A percentile compares a stretch with the other conserved stretches of the same genome.
Evolutionary conservation across 345 rosid genomes (phyloP).

Genomic region (Populus nigra): DNA sequence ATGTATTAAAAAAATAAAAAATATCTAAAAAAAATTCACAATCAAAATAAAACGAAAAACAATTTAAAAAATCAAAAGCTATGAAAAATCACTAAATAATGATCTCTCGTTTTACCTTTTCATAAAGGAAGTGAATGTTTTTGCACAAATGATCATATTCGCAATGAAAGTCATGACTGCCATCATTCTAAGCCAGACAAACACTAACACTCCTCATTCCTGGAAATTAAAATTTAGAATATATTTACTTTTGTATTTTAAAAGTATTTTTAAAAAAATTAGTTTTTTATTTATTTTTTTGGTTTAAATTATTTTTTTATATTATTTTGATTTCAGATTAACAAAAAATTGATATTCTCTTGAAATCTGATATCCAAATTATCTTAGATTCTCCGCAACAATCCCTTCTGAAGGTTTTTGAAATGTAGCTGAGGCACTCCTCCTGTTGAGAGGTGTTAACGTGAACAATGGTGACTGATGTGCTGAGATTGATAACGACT

Average conservation of each 20-base stretch:
- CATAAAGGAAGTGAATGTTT: background rate
- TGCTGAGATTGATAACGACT: background rate
- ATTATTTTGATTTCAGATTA: no score
- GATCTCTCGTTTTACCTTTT: background rate
- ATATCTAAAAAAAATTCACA: no score
- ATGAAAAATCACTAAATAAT: background rate
- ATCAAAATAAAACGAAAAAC: no score
- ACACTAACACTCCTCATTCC: no score
- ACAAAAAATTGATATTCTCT: no score
- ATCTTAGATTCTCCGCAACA: background rate
- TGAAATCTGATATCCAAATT: background rate
- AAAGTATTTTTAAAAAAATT: background rate
- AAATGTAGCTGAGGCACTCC: background rate
- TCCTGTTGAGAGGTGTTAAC: background rate
- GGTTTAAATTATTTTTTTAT: no score
- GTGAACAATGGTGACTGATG: background rate
- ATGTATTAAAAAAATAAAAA: no score
- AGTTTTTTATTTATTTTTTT: no score
- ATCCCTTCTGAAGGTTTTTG: background rate
- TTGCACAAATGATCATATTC: background rate
- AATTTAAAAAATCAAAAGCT: no score
- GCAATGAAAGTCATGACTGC: background rate
- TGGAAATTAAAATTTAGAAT: no score
- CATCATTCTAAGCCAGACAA: background rate
- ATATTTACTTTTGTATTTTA: no score